A percentile compares a stretch with the other conserved stretches of the same genome.
phyloP scores from a whole-genome alignment of 768 basidiomycete species.

The Trametes cinnabarina region DNA sequence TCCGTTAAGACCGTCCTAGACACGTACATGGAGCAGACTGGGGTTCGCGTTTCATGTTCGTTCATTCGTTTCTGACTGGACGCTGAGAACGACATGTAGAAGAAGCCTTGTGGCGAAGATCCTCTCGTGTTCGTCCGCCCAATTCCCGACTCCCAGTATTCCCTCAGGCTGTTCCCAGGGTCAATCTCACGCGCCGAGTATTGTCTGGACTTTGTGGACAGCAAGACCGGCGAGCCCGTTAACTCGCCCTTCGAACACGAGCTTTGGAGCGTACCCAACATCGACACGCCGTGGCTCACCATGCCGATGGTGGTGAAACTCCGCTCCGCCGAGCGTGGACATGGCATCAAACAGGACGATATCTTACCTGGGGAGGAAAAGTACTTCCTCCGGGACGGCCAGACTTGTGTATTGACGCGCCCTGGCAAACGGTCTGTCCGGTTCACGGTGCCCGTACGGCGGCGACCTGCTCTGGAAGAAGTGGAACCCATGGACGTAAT shows the following conservation, averaged over 20 bases:
- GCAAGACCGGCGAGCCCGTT: background rate
- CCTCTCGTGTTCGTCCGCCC: background rate
- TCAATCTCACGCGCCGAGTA: background rate
- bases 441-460: background rate
- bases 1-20: background rate
- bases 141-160: background rate
- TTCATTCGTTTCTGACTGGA: too few relatives aligned
- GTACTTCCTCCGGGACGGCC: background rate
- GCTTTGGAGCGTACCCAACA: background rate
- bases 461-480: background rate
- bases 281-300: background rate
- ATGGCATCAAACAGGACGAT: background rate
- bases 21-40: background rate
- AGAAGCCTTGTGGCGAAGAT: background rate
- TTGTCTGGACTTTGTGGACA: conserved; percentile 5
- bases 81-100: background rate
- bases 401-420: background rate
- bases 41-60: background rate
- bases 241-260: conserved; percentile 1
- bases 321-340: background rate
- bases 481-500: background rate
- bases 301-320: background rate
- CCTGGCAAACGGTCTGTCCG: background rate
- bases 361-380: conserved; percentile 3
- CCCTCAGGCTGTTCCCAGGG: background rate